Evolutionary conservation across 1,284 basidiomycete genomes (phyloP).

Genomic region (Austropuccinia psidii): DNA sequence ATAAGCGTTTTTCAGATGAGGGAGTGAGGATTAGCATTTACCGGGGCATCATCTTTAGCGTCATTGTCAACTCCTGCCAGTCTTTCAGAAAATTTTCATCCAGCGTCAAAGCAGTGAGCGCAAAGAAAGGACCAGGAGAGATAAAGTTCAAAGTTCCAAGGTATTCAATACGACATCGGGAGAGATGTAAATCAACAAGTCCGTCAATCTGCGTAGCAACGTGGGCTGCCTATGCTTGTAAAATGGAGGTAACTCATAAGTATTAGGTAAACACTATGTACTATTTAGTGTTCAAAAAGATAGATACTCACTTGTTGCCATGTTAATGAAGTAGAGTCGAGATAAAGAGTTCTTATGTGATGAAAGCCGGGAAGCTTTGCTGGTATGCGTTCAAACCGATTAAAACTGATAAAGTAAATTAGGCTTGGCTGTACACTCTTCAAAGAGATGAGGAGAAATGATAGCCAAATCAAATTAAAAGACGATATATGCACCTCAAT

Average conservation of each 20-base stretch:
- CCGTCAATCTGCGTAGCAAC: not conserved
- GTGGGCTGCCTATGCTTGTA: not conserved
- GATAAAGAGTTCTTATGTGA: not conserved
- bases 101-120: not conserved
- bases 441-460: not conserved
- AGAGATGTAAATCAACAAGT: not conserved
- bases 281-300: not conserved
- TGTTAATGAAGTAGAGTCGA: not conserved
- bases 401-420: not conserved
- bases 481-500: not conserved
- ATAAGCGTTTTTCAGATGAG: no score
- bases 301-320: not conserved
- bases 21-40: not conserved
- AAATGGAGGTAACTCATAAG: not conserved
- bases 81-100: not conserved
- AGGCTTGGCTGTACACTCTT: no score
- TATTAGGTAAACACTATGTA: not conserved
- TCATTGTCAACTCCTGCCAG: not conserved
- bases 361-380: not conserved
- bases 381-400: slow-evolving; percentile 5
- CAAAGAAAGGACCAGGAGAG: not conserved
- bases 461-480: not conserved
- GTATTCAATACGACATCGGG: not conserved
- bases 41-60: not conserved
- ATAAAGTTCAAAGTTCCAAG: not conserved